phyloP scores from a whole-genome alignment of 140 eudicot species.

The Bidens hawaiensis region DNA sequence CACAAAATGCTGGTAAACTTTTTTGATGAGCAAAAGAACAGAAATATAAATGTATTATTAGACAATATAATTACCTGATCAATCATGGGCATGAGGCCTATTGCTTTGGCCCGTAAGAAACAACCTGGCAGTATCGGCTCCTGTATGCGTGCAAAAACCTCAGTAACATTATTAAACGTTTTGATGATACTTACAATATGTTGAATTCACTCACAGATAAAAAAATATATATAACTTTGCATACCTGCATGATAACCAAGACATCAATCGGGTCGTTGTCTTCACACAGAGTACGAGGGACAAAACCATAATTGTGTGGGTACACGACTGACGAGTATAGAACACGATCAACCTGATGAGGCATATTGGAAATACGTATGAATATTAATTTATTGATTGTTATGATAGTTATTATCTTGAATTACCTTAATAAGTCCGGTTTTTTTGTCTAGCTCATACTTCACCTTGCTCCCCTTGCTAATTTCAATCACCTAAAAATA shows the following conservation, averaged over 20 bases:
- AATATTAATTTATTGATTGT: not conserved
- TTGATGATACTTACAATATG: not conserved
- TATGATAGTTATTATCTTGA: not conserved
- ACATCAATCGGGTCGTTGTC: constrained; percentile 90
- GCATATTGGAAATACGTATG: not conserved
- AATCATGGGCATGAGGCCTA: constrained; percentile 98
- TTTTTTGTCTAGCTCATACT: constrained; percentile 83
- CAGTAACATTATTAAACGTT: not conserved
- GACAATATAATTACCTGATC: constrained; percentile 66
- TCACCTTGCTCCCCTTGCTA: constrained; percentile 86
- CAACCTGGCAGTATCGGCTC: constrained; percentile 92
- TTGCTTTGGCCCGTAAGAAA: constrained; percentile 88
- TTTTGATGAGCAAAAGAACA: not conserved
- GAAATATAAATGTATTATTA: not conserved
- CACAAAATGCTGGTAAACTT: not conserved
- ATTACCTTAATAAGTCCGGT: constrained; percentile 90
- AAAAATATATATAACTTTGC: constrained; percentile 1
- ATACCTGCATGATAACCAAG: constrained; percentile 91
- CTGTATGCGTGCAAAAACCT: constrained; percentile 31
- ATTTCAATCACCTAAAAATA: constrained; percentile 72
- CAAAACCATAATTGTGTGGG: constrained; percentile 90
- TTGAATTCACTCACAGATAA: not conserved
- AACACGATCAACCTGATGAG: constrained; percentile 77
- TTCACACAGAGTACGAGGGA: constrained; percentile 90
- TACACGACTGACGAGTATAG: constrained; percentile 90